Percentiles rank a stretch among this genome's conserved stretches.
Conservation (phyloP, 2,329 filamentous ascomycete species). For the Claviceps sp. region DNA sequence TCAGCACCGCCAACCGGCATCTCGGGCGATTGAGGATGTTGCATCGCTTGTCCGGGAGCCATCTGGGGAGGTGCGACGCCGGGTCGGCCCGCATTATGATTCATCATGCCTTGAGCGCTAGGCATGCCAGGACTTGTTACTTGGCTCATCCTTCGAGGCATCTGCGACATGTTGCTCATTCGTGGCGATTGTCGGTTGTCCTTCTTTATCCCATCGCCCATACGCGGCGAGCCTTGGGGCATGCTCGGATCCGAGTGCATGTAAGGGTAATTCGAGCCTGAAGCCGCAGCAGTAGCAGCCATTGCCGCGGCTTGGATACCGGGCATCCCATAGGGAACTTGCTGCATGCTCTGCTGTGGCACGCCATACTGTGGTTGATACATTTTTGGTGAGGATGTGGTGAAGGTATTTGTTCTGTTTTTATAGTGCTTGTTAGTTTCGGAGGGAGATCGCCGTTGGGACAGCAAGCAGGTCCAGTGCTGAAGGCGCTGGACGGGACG, state of each 20-base stretch:
- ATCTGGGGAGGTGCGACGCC: conserved; percentile 45
- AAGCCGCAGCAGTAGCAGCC: conserved; percentile 82
- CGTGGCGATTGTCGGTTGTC: conserved; percentile 67
- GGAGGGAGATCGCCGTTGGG: not conserved
- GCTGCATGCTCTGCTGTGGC: conserved; percentile 58
- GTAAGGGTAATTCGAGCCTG: conserved; percentile 64
- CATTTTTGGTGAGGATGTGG: conserved; percentile 42
- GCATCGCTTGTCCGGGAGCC: conserved; percentile 50
- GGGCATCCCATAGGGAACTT: conserved; percentile 55
- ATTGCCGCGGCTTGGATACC: conserved; percentile 83
- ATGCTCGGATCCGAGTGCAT: conserved; percentile 57
- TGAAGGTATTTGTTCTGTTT: conserved; percentile 20
- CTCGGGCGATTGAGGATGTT: conserved; percentile 65
- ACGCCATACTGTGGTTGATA: conserved; percentile 71
- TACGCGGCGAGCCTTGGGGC: conserved; percentile 62
- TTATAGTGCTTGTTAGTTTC: not conserved
- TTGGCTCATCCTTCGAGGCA: conserved; percentile 61
- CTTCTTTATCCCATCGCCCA: conserved; percentile 59
- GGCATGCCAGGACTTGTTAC: conserved; percentile 63
- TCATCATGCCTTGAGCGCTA: conserved; percentile 64
- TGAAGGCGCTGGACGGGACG: not conserved
- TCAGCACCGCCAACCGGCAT: conserved; percentile 60
- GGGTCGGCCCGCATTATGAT: conserved; percentile 42
- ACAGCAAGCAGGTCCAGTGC: not conserved
- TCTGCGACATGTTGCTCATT: conserved; percentile 48